Evolutionary conservation across 257 asterid genomes (phyloP).

Genomic region (Euphrasia confusa): DNA sequence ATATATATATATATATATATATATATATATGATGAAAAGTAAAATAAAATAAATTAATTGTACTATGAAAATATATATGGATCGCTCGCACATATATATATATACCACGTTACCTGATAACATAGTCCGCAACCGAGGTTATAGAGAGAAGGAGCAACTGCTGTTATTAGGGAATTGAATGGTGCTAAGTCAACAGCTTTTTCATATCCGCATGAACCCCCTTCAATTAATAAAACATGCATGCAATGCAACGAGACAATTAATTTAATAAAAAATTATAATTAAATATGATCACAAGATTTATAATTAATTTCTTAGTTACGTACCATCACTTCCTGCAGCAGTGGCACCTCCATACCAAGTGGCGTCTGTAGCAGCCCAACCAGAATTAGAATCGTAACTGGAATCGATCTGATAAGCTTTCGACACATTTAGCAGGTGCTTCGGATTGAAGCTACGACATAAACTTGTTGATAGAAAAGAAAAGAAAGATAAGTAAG

Average conservation of each 20-base stretch:
- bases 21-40: too few relatives aligned
- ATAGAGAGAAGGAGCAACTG: constrained; percentile 66
- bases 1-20: too few relatives aligned
- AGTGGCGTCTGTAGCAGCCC: constrained; percentile 73
- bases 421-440: constrained; percentile 34
- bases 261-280: too few relatives aligned
- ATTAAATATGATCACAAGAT: too few relatives aligned
- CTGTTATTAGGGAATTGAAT: constrained; percentile 62
- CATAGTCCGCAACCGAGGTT: constrained; percentile 78
- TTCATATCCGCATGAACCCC: constrained; percentile 83
- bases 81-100: too few relatives aligned
- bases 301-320: too few relatives aligned
- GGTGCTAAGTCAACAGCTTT: constrained; percentile 67
- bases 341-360: constrained; percentile 85
- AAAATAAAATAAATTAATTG: too few relatives aligned
- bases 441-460: constrained; percentile 52
- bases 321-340: constrained; percentile 76
- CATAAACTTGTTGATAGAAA: constrained; percentile 34
- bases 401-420: not conserved
- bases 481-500: constrained; percentile 32
- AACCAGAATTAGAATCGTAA: constrained; percentile 27
- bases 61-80: too few relatives aligned
- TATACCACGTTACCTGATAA: constrained; percentile 44
- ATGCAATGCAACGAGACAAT: not conserved
- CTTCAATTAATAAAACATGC: constrained; percentile 24